phyloP scores from a whole-genome alignment of 1,284 basidiomycete species.

The Apiotrichum mycotoxinovorans region DNA sequence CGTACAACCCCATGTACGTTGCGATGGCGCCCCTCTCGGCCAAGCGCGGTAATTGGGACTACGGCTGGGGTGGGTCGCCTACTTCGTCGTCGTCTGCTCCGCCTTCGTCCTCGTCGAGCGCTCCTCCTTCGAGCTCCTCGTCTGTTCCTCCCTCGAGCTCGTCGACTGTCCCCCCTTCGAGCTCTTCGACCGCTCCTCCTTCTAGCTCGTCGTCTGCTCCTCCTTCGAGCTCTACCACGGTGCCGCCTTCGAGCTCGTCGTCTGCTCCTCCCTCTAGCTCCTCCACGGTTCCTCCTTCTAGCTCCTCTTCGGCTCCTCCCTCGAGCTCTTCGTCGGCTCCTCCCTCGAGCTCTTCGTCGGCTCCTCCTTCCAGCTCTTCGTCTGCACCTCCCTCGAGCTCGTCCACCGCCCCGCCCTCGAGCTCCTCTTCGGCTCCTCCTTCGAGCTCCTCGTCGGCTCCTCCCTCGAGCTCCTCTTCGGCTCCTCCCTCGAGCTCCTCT shows the following conservation, averaged over 20 bases:
- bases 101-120: background rate
- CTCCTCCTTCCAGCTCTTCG: background rate
- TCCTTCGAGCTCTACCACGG: background rate
- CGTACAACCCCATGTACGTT: conserved; percentile 50
- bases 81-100: background rate
- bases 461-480: background rate
- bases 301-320: background rate
- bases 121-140: background rate
- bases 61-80: background rate
- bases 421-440: background rate
- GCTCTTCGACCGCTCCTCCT: background rate
- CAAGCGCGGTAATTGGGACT: background rate
- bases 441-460: background rate
- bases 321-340: background rate
- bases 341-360: background rate
- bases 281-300: background rate
- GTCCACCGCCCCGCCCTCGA: background rate
- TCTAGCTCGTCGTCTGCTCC: background rate
- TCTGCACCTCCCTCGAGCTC: background rate
- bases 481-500: background rate
- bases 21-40: conserved; percentile 49
- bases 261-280: background rate
- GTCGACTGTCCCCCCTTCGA: background rate
- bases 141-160: background rate
- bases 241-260: background rate